Evolutionary conservation across 129 eudicot genomes (phyloP), one percentile per base, ranked within the genome.

Genomic region (Flaveria robusta): DNA sequence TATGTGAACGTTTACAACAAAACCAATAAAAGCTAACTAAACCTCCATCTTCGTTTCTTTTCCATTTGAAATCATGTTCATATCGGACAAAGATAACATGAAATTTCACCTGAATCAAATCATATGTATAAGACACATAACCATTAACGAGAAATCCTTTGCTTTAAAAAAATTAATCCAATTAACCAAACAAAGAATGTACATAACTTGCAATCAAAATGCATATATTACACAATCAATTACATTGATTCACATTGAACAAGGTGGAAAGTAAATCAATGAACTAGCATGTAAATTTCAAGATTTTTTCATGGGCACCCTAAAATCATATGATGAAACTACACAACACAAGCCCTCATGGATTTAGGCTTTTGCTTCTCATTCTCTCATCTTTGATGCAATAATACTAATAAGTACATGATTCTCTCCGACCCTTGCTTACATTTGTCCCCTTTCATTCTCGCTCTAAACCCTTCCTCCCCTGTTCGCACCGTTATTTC

Each of bases 361-460:
- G 87, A 83, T 81, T 90, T 81, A 81, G 80, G 81, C 78, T 68
- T 78, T 80, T 69, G 80, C 66, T 75, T 73, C 70, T 70, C 76
- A 56, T 45, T 69, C 77, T 69, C 77, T 16, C 59, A 74, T 78
- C 77, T 47, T 72, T 80, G 41, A 56, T 79, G 39, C 73, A 70
- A 49, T 5, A 65, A 20, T 34, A 34, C 5, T 34, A 34, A 34
- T 34, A 68, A 72, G 74, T 51, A 81, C 80, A 88, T 90, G 85
- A 87, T 85, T 87, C 88, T 84, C 91, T 87, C 88, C 88, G 74
- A 83, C 83, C 82, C 87, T 84, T 90, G 74, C 85, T 83, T 86
- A 66, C 70, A 74, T 82, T 73, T 84, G 80, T 68, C 80, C 60
- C 79, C 47, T 15, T 51, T 69, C 70, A 71, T 83, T 75, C 74